Percentiles rank a stretch among this genome's conserved stretches.
Evolutionary conservation across 257 asterid genomes (phyloP).

Genomic region (Thymus quinquecostatus): DNA sequence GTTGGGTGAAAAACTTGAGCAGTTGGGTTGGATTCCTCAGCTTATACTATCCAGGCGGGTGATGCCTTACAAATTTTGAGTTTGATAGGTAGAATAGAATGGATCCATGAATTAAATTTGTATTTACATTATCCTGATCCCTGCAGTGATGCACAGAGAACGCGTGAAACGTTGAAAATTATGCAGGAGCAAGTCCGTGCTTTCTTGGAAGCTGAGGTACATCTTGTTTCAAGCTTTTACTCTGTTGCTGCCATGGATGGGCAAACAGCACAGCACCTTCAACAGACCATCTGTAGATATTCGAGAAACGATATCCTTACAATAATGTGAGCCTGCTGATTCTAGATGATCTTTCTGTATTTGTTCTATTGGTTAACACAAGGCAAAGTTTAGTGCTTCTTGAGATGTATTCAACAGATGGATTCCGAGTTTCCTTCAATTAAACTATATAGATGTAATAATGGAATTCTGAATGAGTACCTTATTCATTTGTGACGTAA

Average conservation of each 20-base stretch:
- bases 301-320: slow-evolving; percentile 72
- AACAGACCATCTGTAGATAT: slow-evolving; percentile 62
- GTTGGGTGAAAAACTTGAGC: slow-evolving; percentile 70
- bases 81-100: slow-evolving; percentile 10
- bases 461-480: too few species aligned
- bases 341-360: slow-evolving; percentile 24
- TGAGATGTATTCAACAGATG: neutral
- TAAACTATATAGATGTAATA: neutral
- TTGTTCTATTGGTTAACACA: neutral
- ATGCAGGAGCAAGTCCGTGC: slow-evolving; percentile 83
- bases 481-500: neutral
- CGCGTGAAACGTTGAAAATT: slow-evolving; percentile 77
- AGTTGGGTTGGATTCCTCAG: slow-evolving; percentile 90
- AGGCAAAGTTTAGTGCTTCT: neutral
- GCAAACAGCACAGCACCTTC: slow-evolving; percentile 92
- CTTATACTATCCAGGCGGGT: slow-evolving; percentile 80
- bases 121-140: slow-evolving; percentile 31
- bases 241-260: slow-evolving; percentile 98
- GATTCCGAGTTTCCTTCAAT: neutral
- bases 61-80: slow-evolving; percentile 9
- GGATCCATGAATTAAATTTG: slow-evolving; percentile 19
- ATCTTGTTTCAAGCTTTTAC: slow-evolving; percentile 85
- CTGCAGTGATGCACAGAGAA: slow-evolving; percentile 84
- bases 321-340: slow-evolving; percentile 69
- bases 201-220: slow-evolving; percentile 80